Base-by-base conservation (phyloP, 352 stramenopile species). In the Blastocystis sp. region DNA sequence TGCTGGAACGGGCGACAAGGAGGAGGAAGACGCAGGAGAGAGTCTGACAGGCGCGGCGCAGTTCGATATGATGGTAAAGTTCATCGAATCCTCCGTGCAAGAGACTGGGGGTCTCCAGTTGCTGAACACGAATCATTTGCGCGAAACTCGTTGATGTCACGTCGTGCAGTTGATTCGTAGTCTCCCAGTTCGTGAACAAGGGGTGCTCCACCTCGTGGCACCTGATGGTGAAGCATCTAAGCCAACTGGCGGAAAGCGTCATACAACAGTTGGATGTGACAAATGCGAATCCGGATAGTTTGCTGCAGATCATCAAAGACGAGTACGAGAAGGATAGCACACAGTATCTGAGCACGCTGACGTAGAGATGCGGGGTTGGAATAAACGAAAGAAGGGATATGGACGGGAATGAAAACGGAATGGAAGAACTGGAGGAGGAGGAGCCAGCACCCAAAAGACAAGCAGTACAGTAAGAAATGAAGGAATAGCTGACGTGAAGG, bases 121-220 rank as follows among this genome's bases (percentile, higher is more conserved):
- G 8, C n/a, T 80, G 20, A 80, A 64, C 45, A 37, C 23, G 9
- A 41, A 26, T n/a, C 70, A 80, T 62, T 64, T 80, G 70, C 50
- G 23, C 15, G 70, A 80, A 13, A 23, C 70, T 43, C 64, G 70
- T 80, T 68, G 20, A n/a, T 50, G 34, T 9, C 7, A n/a, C 3
- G 4, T 26, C 45, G n/a, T 1, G 18, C 6, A 43, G 15, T 50
- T 26, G 13, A 26, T 34, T 15, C 20, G 3, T 47, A 80, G 70
- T 80, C 45, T 80, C 70, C 4, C 70, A 80, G 55, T 80, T 47
- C 45, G 70, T 80, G 70, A 80, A 80, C 64, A 80, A 80, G 50
- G 41, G 70, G 26, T 80, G 70, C 4, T 80, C 70, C 3, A 62
- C 13, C 18, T 80, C 70, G 11, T 80, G 70, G 70, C 20, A 80